Percentiles rank a stretch among this genome's conserved stretches.
phyloP scores from a whole-genome alignment of 768 basidiomycete species.

The Tulasnella sp. region DNA sequence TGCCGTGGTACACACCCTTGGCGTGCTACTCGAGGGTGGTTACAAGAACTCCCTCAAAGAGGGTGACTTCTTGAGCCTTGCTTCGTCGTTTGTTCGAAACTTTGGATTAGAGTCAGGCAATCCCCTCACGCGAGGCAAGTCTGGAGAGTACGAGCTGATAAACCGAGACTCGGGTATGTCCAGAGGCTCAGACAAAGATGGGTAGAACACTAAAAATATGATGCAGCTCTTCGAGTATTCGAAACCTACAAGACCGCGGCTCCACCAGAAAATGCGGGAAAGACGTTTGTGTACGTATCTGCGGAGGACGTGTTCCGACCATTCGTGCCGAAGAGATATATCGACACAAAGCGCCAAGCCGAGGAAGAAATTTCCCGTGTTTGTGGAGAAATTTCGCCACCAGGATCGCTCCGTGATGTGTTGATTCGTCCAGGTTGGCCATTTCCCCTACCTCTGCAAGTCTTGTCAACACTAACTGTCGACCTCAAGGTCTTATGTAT shows the following conservation, averaged over 20 bases:
- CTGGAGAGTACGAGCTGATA: slow-evolving; percentile 65
- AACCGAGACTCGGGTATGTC: slow-evolving; percentile 86
- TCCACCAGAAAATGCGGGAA: slow-evolving; percentile 17
- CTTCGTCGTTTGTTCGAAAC: slow-evolving; percentile 47
- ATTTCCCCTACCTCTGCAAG: slow-evolving; percentile 11
- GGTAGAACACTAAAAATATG: not conserved
- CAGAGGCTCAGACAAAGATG: slow-evolving; percentile 22
- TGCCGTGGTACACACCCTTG: slow-evolving; percentile 90
- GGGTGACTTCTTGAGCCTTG: slow-evolving; percentile 52
- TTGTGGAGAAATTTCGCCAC: slow-evolving; percentile 38
- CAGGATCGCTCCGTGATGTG: slow-evolving; percentile 58
- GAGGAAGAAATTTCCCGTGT: slow-evolving; percentile 63
- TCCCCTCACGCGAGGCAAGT: slow-evolving; percentile 48
- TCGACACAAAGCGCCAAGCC: slow-evolving; percentile 90
- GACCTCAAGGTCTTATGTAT: slow-evolving; percentile 77
- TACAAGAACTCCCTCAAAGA: slow-evolving; percentile 74
- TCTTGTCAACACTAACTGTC: slow-evolving; percentile 16
- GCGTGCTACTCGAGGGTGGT: slow-evolving; percentile 76
- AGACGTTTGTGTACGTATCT: slow-evolving; percentile 82
- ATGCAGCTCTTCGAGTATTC: slow-evolving; percentile 66
- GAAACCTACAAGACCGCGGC: slow-evolving; percentile 52
- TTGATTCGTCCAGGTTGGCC: slow-evolving; percentile 85
- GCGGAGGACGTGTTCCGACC: slow-evolving; percentile 93
- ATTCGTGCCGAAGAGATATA: slow-evolving; percentile 77
- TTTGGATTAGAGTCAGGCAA: slow-evolving; percentile 43